Evolutionary conservation across 495 filamentous ascomycete genomes (phyloP).

Genomic region (Aspergillus sclerotioniger): DNA sequence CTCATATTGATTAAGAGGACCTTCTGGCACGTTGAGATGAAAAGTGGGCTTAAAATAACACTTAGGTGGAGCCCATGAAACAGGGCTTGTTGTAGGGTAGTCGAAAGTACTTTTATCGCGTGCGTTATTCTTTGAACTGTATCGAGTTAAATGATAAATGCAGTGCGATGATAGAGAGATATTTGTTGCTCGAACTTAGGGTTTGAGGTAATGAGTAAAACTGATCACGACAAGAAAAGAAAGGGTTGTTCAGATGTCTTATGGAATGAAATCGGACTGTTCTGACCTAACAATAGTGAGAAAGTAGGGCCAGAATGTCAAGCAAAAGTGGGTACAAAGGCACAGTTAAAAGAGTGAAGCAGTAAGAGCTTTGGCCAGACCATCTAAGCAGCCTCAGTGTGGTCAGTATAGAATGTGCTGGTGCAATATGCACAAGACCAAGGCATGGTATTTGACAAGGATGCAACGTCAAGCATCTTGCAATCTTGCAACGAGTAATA

Average conservation of each 20-base stretch:
- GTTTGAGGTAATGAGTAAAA: not conserved
- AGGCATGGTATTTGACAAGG: conserved; percentile 14
- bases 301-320: not conserved
- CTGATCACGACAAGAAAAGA: not conserved
- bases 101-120: not conserved
- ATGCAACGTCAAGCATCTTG: conserved; percentile 22
- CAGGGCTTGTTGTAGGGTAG: not conserved
- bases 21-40: not conserved
- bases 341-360: conserved; percentile 13
- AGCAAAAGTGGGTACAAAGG: conserved; percentile 6
- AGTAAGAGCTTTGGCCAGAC: not conserved
- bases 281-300: conserved; percentile 1
- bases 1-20: conserved; percentile 28
- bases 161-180: not conserved
- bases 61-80: not conserved
- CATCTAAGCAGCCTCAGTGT: not conserved
- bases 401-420: conserved; percentile 7
- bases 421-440: conserved; percentile 18
- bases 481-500: not conserved
- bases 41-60: not conserved
- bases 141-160: not conserved
- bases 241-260: not conserved
- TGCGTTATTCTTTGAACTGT: not conserved
- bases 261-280: not conserved
- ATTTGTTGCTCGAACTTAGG: not conserved